Conservation (phyloP, 2,329 filamentous ascomycete genomes). For the Lachnellula arida region DNA sequence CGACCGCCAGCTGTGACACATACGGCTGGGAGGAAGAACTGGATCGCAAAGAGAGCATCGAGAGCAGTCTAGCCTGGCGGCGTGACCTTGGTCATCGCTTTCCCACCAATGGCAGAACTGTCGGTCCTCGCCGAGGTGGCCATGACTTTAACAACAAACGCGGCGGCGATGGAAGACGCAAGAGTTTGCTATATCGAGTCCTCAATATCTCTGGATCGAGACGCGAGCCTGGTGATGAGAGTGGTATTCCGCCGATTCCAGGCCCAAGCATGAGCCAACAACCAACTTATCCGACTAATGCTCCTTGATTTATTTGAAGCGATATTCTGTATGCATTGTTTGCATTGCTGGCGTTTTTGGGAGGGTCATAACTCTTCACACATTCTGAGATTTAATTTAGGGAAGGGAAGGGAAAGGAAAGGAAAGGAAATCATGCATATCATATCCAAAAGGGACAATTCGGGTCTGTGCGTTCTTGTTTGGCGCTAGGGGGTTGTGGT, state of each 20-base stretch:
- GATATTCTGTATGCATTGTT: background rate
- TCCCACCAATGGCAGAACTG: slow-evolving; percentile 18
- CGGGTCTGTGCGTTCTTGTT: background rate
- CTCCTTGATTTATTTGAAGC: background rate
- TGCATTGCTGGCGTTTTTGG: background rate
- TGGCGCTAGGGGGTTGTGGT: background rate
- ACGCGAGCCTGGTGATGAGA: background rate
- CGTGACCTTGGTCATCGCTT: slow-evolving; percentile 16
- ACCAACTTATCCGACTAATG: background rate
- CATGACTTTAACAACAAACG: slow-evolving; percentile 12
- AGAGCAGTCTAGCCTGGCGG: slow-evolving; percentile 20
- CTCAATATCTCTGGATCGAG: slow-evolving; percentile 20
- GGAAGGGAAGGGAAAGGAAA: background rate
- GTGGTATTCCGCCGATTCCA: slow-evolving; percentile 1
- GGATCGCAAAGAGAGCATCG: slow-evolving; percentile 30
- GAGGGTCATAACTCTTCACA: background rate
- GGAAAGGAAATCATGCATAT: background rate
- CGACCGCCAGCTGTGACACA: slow-evolving; percentile 36
- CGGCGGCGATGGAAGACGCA: slow-evolving; percentile 20
- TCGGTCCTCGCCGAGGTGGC: slow-evolving; percentile 13
- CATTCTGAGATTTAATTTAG: background rate
- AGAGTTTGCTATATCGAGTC: slow-evolving; percentile 27
- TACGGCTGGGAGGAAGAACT: slow-evolving; percentile 54
- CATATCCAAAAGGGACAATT: background rate
- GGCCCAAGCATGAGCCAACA: background rate